Conservation (phyloP, 495 filamentous ascomycete species). For the Platismatia glauca region DNA sequence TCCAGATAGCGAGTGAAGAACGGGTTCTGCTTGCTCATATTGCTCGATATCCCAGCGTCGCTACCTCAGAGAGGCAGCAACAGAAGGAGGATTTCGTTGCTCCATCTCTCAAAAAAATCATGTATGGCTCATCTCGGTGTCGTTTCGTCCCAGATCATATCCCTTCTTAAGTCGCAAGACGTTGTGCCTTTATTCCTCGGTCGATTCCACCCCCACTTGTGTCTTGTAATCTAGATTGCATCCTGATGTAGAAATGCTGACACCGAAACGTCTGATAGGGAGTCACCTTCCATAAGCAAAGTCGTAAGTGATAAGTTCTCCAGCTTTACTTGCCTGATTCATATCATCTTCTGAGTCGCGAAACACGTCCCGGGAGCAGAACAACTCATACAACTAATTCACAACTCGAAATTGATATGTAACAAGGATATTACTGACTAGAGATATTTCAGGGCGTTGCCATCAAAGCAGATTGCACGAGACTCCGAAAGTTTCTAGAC, state of each 20-base stretch:
- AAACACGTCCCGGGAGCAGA: background rate
- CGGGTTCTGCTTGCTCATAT: constrained; percentile 80
- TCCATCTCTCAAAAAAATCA: constrained; percentile 56
- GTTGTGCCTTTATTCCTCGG: background rate
- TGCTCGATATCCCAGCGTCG: constrained; percentile 45
- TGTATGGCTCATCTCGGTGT: constrained; percentile 27
- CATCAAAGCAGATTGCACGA: constrained; percentile 63
- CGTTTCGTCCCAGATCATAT: background rate
- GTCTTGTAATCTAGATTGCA: background rate
- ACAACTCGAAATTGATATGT: background rate
- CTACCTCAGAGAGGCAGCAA: constrained; percentile 10
- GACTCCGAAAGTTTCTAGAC: constrained; percentile 55
- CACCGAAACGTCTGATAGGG: constrained; percentile 22
- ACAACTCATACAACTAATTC: background rate
- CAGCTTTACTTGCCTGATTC: background rate
- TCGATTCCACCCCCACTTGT: background rate
- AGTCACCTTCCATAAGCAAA: constrained; percentile 61
- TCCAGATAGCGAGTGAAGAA: constrained; percentile 70
- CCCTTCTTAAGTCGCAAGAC: background rate
- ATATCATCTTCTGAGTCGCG: background rate
- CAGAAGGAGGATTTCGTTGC: constrained; percentile 48
- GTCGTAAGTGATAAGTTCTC: constrained; percentile 22
- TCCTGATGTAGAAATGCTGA: background rate
- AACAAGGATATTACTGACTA: background rate
- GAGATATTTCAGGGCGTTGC: constrained; percentile 45